Conservation (phyloP, 768 basidiomycete genomes). For the Suillus sp. region DNA sequence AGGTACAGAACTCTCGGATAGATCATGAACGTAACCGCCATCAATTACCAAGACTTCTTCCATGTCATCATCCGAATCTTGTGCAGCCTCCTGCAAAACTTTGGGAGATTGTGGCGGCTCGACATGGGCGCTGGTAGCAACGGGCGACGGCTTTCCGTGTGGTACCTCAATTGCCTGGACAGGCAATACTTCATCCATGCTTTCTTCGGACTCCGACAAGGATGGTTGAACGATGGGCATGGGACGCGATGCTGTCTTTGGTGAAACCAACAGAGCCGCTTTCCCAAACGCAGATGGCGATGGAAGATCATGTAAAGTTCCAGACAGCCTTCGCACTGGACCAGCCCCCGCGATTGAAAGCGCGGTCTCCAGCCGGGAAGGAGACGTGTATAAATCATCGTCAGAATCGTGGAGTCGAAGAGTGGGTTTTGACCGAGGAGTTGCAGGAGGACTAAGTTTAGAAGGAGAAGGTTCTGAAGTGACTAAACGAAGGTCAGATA, state of each 20-base stretch:
- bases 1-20: not conserved
- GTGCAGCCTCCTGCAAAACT: conserved; percentile 11
- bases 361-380: conserved; percentile 63
- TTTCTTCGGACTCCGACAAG: conserved; percentile 4
- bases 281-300: conserved; percentile 38
- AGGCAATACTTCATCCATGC: conserved; percentile 3
- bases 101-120: not conserved
- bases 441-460: conserved; percentile 8
- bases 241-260: conserved; percentile 5
- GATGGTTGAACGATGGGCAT: conserved; percentile 8
- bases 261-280: conserved; percentile 35
- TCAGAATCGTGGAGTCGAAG: conserved; percentile 31
- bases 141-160: conserved; percentile 6
- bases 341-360: conserved; percentile 67
- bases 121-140: conserved; percentile 7
- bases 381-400: conserved; percentile 53
- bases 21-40: not conserved
- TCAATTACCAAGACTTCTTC: conserved; percentile 33
- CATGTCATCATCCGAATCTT: conserved; percentile 40
- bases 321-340: conserved; percentile 30
- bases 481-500: not conserved
- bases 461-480: conserved; percentile 14
- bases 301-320: conserved; percentile 17
- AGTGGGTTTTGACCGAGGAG: not conserved
- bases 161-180: conserved; percentile 13